These are phyloP conservation scores for Venturia nashicola DNA, from an alignment of 2,329 filamentous ascomycete species.

Conservation along the genomic window DNA sequence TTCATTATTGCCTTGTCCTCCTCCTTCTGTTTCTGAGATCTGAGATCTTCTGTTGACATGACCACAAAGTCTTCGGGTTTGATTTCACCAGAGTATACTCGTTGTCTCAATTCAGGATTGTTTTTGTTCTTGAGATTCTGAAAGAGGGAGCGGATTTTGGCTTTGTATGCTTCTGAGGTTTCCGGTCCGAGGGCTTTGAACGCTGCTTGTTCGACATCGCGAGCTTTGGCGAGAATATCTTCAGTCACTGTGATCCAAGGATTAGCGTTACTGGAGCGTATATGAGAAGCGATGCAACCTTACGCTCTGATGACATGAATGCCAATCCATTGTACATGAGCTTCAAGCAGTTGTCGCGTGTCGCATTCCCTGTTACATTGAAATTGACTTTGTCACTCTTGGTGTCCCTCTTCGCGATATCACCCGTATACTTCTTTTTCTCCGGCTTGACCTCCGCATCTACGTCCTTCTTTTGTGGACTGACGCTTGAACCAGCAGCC, in stretches of 20 bases:
- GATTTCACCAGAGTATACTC: slow-evolving; percentile 66
- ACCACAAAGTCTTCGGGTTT: slow-evolving; percentile 60
- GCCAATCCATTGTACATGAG: slow-evolving; percentile 90
- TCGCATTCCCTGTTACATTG: slow-evolving; percentile 59
- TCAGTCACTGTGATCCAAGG: slow-evolving; percentile 37
- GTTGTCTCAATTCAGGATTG: slow-evolving; percentile 63
- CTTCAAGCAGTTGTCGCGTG: slow-evolving; percentile 75
- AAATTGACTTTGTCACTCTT: slow-evolving; percentile 70
- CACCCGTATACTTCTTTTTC: slow-evolving; percentile 39
- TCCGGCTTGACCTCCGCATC: slow-evolving; percentile 24
- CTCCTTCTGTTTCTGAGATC: slow-evolving; percentile 68
- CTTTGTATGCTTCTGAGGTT: slow-evolving; percentile 60
- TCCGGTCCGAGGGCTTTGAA: slow-evolving; percentile 59
- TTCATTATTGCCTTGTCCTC: slow-evolving; percentile 66
- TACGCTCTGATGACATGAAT: slow-evolving; percentile 47
- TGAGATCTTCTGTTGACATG: slow-evolving; percentile 86
- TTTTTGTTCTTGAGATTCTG: slow-evolving; percentile 90
- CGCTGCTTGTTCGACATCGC: slow-evolving; percentile 66
- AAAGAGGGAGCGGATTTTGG: slow-evolving; percentile 84
- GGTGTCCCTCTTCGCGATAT: slow-evolving; percentile 68
- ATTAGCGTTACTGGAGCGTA: neutral
- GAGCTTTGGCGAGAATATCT: slow-evolving; percentile 52
- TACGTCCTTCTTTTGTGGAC: slow-evolving; percentile 33
- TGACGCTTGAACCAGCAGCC: slow-evolving; percentile 37
- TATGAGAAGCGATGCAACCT: slow-evolving; percentile 13